Base-by-base conservation (phyloP, 805 yeast species). In the Candida germanica region DNA sequence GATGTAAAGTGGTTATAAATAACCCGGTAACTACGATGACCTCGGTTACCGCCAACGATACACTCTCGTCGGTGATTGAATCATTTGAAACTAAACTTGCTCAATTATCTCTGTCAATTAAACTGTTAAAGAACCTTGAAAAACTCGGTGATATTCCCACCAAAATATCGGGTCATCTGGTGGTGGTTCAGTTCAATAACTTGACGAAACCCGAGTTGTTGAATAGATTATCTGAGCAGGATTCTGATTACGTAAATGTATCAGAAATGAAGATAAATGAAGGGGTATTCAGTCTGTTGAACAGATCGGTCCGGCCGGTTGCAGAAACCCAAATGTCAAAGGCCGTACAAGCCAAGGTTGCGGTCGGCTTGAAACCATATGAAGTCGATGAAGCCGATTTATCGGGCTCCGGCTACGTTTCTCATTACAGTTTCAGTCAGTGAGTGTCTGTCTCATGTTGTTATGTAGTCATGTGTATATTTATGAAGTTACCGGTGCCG, bases 391-490 rank as follows among this genome's bases (percentile, higher is more conserved):
- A 35, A 18, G 25, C 16, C 5, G 42, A 38, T 33, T 33, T 37
- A n/a, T 33, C 36, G 43, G 18, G 39, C 36, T 16, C 41, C 47
- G 35, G 39, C 46, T 18, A 31, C 34, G 2, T 47, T 55, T 17
- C 48, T 50, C 13, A 15, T 10, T 20, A n/a, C n/a, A n/a, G n/a
- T n/a, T n/a, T n/a, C n/a, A n/a, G n/a, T n/a, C n/a, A n/a, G n/a
- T n/a, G n/a, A n/a, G n/a, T n/a, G n/a, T n/a, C n/a, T 25, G 27
- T 7, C 6, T 25, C 12, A 25, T 25, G 12, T 12, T 7, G 12
- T 11, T n/a, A 25, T 8, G 6, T 25, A 25, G 11, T 25, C 27
- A 25, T 14, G 27, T 7, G 11, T n/a, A n/a, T n/a, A n/a, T n/a
- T n/a, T n/a, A n/a, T n/a, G n/a, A n/a, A n/a, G n/a, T n/a, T n/a